Conservation (phyloP, 2,329 filamentous ascomycete species). For the Alternaria sp. region DNA sequence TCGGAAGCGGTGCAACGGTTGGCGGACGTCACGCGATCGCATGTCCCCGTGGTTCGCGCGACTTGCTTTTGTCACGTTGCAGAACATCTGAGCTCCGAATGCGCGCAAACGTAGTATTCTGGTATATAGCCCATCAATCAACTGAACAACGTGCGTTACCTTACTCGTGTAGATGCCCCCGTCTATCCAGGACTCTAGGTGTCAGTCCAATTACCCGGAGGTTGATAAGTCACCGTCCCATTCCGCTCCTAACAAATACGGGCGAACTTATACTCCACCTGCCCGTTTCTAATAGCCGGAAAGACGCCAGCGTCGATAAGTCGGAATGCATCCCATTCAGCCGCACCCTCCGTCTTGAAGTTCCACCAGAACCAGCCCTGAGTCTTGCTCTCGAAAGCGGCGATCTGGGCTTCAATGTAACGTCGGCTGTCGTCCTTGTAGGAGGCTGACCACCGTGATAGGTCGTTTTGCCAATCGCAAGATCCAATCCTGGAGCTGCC, state of each 20-base stretch:
- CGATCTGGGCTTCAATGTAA: constrained; percentile 63
- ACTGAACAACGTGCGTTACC: constrained; percentile 1
- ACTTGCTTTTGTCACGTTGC: background rate
- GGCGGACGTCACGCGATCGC: background rate
- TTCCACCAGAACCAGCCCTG: constrained; percentile 66
- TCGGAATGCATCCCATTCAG: constrained; percentile 61
- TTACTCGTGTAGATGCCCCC: background rate
- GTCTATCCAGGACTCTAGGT: background rate
- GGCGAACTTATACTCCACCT: constrained; percentile 31
- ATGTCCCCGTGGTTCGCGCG: background rate
- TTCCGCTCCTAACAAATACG: constrained; percentile 22
- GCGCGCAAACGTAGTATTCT: background rate
- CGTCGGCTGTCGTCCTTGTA: constrained; percentile 56
- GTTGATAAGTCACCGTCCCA: background rate
- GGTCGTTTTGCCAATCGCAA: constrained; percentile 60
- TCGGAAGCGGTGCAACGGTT: constrained; percentile 6
- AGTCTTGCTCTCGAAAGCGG: constrained; percentile 58
- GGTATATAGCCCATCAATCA: background rate
- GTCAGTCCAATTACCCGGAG: background rate
- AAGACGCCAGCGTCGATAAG: constrained; percentile 60
- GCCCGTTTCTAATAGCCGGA: constrained; percentile 41
- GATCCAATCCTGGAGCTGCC: constrained; percentile 59
- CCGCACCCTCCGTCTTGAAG: constrained; percentile 62
- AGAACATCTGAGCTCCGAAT: background rate
- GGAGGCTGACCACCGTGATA: constrained; percentile 55